Base-by-base conservation (phyloP, 2,329 filamentous ascomycete genomes). In the Mariannaea elegans region DNA sequence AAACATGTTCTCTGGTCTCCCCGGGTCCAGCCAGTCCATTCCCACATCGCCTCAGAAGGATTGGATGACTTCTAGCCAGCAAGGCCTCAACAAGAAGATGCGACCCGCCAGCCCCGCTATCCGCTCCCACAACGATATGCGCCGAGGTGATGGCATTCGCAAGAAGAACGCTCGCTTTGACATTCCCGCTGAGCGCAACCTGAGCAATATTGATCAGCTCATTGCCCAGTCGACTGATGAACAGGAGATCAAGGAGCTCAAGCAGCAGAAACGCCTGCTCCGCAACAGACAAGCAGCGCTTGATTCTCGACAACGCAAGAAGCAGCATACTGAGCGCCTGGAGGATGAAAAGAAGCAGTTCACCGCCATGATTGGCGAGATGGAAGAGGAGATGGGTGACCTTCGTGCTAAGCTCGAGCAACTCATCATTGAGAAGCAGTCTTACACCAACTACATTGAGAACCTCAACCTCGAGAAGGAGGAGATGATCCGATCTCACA, bases 141-240 rank as follows among this genome's bases (percentile, higher is more conserved):
- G 87, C 63, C 86, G 92, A 68, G 88, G 92, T 56, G 93, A 96
- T 69, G 93, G 95, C 62, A 96, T 98, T 77, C 88, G 95, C 72
- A 99, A 99, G 88, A 98, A 98, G 90, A 99, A 98, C 73, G 93
- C 94, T 66, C 91, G 94, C 68, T 97, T 98, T 78, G 94, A 98
- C 73, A 99, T 99, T 68, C 95, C 95, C 9, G 89, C 92, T 42
- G 95, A 97, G 80, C 88, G 94, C 63, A 98, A 94, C 72, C 86
- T 99, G 69, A 89, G 87, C 82, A 98, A 96, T 80, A 98, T 99
- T 78, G 95, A 99, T 77, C 86, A 92, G 62, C 84, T 98, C 73
- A 98, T 99, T 77, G 85, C 90, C 52, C 89, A 92, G 78, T 94
- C 93, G 32, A 93, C 87, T 56, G 90, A 96, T 76, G 94, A 98